Conservation (phyloP, 1,284 basidiomycete species). For the Agaricales sp. region DNA sequence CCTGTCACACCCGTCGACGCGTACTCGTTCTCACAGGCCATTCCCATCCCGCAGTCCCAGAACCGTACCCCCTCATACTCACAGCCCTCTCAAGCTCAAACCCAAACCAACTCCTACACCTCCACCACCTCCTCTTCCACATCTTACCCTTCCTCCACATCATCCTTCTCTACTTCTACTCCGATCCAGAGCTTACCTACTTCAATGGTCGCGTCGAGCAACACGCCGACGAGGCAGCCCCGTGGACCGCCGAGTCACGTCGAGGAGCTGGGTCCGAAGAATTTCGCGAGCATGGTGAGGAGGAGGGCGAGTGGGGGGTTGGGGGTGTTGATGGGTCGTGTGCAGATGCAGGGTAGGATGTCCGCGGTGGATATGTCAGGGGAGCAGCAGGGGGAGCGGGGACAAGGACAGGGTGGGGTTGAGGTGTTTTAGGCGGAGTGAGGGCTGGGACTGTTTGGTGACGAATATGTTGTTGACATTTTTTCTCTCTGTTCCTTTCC, state of each 20-base stretch:
- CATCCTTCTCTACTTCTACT: not conserved
- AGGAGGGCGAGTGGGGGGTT: constrained; percentile 73
- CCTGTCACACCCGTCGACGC: too few species aligned
- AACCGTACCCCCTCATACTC: not conserved
- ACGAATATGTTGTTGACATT: too few species aligned
- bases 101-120: not conserved
- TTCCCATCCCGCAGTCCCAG: not conserved
- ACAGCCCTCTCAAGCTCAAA: not conserved
- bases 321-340: constrained; percentile 50
- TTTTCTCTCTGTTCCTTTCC: too few species aligned
- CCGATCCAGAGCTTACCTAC: too few species aligned
- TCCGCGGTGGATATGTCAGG: too few species aligned
- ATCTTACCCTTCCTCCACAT: not conserved
- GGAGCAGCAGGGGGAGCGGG: too few species aligned
- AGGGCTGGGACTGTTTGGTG: too few species aligned
- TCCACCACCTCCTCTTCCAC: not conserved
- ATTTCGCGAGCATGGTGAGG: constrained; percentile 55
- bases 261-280: constrained; percentile 81
- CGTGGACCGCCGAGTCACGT: constrained; percentile 77
- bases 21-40: too few species aligned
- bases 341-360: too few species aligned
- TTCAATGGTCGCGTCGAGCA: constrained; percentile 22
- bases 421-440: too few species aligned
- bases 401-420: too few species aligned
- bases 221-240: constrained; percentile 73